Conservation (phyloP, 805 yeast genomes). For the Torulaspora quercuum region DNA sequence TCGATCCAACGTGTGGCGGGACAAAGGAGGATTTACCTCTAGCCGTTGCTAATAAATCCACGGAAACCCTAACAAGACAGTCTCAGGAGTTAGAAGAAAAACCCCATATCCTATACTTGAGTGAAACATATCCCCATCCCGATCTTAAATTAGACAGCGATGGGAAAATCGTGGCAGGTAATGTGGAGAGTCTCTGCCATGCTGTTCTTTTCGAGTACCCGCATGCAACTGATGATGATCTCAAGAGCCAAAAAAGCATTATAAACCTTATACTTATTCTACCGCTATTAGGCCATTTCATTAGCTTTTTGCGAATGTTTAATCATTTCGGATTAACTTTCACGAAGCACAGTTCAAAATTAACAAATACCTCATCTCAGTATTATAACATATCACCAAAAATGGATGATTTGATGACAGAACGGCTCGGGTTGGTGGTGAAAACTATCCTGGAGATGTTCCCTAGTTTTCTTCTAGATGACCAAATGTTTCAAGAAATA, state of each 20-base stretch:
- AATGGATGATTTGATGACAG: constrained; percentile 43
- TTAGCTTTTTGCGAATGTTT: constrained; percentile 43
- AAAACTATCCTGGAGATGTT: constrained; percentile 56
- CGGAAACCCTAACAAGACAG: constrained; percentile 3
- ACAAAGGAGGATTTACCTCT: constrained; percentile 2
- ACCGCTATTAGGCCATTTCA: constrained; percentile 53
- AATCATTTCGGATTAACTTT: constrained; percentile 41
- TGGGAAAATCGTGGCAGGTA: constrained; percentile 49
- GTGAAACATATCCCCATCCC: constrained; percentile 58
- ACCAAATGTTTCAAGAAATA: constrained; percentile 55
- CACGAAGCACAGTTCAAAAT: constrained; percentile 30
- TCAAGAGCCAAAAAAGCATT: constrained; percentile 18
- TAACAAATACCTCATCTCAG: constrained; percentile 24
- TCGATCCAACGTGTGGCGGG: constrained; percentile 33
- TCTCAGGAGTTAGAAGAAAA: neutral
- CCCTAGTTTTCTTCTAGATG: constrained; percentile 67
- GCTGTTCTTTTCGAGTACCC: constrained; percentile 56
- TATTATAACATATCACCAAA: constrained; percentile 31
- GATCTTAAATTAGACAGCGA: constrained; percentile 49
- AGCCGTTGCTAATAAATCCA: constrained; percentile 1
- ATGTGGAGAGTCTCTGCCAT: constrained; percentile 75
- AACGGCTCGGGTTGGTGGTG: constrained; percentile 52
- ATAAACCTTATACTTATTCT: constrained; percentile 47
- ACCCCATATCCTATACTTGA: constrained; percentile 34
- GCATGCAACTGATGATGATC: constrained; percentile 33